Conservation (phyloP, 139 green algal genomes). For the Chlamydomonas sp. region DNA sequence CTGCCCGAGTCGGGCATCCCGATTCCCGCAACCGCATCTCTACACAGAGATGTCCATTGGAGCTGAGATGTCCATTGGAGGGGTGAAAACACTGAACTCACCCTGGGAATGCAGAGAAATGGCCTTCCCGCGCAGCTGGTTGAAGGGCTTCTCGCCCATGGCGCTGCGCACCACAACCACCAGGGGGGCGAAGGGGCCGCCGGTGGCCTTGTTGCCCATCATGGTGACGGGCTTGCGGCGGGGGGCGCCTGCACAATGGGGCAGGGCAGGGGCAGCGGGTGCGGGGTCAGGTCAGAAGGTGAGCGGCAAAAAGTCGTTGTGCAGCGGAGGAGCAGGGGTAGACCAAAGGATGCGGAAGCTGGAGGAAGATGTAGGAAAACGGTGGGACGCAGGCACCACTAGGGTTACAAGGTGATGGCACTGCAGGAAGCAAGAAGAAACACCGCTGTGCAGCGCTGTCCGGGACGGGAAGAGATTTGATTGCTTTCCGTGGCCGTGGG, state of each 20-base stretch:
- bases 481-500: too few species aligned
- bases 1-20: background rate
- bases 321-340: background rate
- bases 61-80: background rate
- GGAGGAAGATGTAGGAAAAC: too few species aligned
- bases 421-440: too few species aligned
- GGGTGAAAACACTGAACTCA: conserved; percentile 42
- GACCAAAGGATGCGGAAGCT: too few species aligned
- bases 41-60: background rate
- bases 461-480: too few species aligned
- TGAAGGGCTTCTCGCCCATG: conserved; percentile 97
- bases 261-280: background rate
- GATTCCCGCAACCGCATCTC: background rate
- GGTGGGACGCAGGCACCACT: too few species aligned
- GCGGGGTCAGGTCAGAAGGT: too few species aligned
- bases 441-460: too few species aligned
- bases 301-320: background rate
- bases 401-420: too few species aligned
- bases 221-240: conserved; percentile 46
- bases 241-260: conserved; percentile 12
- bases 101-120: conserved; percentile 98
- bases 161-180: conserved; percentile 82
- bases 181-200: conserved; percentile 91
- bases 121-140: conserved; percentile 95
- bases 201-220: conserved; percentile 86